Percentiles rank a stretch among this genome's conserved stretches.
These are phyloP conservation scores for Chrysanthemum lavandulifolium DNA, from an alignment of 129 eudicot genomes.

Conservation along the genomic window DNA sequence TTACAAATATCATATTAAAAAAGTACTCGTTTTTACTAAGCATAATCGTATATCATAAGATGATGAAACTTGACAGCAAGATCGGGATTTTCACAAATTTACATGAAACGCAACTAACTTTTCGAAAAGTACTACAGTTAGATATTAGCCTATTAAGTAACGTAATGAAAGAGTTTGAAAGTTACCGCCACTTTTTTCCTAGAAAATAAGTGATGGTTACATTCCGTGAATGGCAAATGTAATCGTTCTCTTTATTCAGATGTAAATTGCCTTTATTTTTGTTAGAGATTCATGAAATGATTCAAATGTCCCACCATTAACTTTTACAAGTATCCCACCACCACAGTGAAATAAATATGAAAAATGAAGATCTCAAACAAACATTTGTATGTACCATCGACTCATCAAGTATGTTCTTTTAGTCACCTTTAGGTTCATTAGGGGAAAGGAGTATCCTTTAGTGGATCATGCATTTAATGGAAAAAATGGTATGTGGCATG, in stretches of 20 bases:
- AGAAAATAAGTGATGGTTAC: constrained; percentile 22
- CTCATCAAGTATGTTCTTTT: constrained; percentile 14
- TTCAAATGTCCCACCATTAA: constrained; percentile 35
- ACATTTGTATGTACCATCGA: background rate
- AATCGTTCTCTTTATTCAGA: constrained; percentile 35
- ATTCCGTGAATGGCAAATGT: constrained; percentile 28
- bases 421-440: background rate
- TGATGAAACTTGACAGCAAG: no score
- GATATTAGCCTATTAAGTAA: constrained; percentile 1
- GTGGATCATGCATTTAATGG: constrained; percentile 5
- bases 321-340: constrained; percentile 20
- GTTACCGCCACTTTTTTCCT: background rate
- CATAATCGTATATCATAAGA: no score
- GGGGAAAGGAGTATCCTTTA: background rate
- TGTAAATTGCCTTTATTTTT: constrained; percentile 12
- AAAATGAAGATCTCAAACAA: constrained; percentile 14
- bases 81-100: no score
- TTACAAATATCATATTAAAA: no score
- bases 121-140: background rate
- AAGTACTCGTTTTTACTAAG: no score
- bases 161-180: background rate
- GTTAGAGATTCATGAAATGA: constrained; percentile 16
- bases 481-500: background rate
- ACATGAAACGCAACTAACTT: no score
- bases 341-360: constrained; percentile 21